Percentiles rank a stretch among this genome's conserved stretches.
Evolutionary conservation across 2,329 filamentous ascomycete species (phyloP).

Genomic region (Furcasterigmium furcatum): DNA sequence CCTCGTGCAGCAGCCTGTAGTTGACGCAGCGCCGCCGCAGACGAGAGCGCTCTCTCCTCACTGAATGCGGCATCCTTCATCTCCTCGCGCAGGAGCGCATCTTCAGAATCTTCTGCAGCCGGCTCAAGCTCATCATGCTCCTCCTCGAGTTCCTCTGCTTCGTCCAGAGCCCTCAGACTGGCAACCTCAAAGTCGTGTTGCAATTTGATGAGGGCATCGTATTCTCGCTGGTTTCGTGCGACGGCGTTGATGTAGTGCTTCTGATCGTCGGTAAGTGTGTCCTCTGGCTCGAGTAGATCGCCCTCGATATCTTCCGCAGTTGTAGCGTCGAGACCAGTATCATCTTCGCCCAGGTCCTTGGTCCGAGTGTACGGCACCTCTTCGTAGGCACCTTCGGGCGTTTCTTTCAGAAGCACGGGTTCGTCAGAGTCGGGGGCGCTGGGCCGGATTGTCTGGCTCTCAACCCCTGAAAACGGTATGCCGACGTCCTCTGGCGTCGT

Average conservation of each 20-base stretch:
- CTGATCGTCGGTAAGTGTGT: constrained; percentile 9
- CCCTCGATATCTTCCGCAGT: constrained; percentile 38
- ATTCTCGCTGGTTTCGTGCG: constrained; percentile 53
- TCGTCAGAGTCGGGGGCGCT: constrained; percentile 9
- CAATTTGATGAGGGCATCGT: constrained; percentile 48
- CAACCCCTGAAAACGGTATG: constrained; percentile 30
- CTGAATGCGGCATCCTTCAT: background rate
- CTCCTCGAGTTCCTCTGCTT: constrained; percentile 21
- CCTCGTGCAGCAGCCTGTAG: constrained; percentile 9
- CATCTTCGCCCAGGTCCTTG: constrained; percentile 24
- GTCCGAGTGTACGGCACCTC: constrained; percentile 49
- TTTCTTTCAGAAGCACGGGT: constrained; percentile 47
- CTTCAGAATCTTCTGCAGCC: background rate
- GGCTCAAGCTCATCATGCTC: constrained; percentile 11
- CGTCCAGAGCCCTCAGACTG: constrained; percentile 25
- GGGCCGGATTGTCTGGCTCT: constrained; percentile 8
- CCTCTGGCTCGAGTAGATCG: too few relatives aligned
- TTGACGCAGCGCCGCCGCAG: background rate
- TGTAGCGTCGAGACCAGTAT: constrained; percentile 33
- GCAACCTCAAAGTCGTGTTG: constrained; percentile 55
- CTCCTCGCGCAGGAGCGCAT: constrained; percentile 9
- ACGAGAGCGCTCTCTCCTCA: background rate
- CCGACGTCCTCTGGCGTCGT: constrained; percentile 58
- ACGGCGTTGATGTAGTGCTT: constrained; percentile 41
- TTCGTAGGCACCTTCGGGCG: constrained; percentile 52